Base-by-base conservation (phyloP, 2,329 filamentous ascomycete species). In the Beauveria pseudobassiana region DNA sequence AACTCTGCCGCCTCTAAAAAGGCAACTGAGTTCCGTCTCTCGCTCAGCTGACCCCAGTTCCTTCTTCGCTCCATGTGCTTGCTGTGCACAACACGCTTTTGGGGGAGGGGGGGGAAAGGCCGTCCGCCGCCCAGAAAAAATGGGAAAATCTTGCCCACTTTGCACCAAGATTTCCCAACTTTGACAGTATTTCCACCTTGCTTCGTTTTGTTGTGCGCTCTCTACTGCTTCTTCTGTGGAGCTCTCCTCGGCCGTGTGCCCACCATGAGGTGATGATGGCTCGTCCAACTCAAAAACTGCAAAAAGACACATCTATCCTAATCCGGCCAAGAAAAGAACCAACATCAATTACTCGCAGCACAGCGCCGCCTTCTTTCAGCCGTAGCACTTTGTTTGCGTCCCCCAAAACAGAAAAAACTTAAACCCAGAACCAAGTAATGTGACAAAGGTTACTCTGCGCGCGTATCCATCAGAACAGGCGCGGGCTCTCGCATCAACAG, bases 1-100 rank as follows among this genome's bases (percentile, higher is more conserved):
- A 67, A 67, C 65, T 62, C 65, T 67, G 45, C 62, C 65, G 65
- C 64, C 65, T 66, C 64, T 22, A 53, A 30, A 10, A 30, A 30
- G 28, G 28, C 63, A 63, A 54, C 50, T 43, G 24, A 20, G 24
- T 26, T 26, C 16, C 48, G 7, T 49, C 46, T 59, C 40, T 5
- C 18, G 40, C 10, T 30, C 58, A 46, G 40, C 59, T 62, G 59
- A 62, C 59, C 57, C 45, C 40, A 7, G 9, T 52, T 26, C 30
- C 30, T 16, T 42, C 2, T n/a, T 20, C 40, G 40, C 5, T 12
- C 3, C 7, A 22, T 22, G 22, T 22, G 22, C 26, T 26, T 22
- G 20, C 20, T 22, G 26, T 26, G 26, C 26, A 26, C 22, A 22
- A 26, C 26, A 26, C 26, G 26, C 30, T 12, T 34, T 34, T 10